These are phyloP conservation scores for Deuterostichococcus epilithicus DNA, from an alignment of 139 green algal species.

Conservation along the genomic window DNA sequence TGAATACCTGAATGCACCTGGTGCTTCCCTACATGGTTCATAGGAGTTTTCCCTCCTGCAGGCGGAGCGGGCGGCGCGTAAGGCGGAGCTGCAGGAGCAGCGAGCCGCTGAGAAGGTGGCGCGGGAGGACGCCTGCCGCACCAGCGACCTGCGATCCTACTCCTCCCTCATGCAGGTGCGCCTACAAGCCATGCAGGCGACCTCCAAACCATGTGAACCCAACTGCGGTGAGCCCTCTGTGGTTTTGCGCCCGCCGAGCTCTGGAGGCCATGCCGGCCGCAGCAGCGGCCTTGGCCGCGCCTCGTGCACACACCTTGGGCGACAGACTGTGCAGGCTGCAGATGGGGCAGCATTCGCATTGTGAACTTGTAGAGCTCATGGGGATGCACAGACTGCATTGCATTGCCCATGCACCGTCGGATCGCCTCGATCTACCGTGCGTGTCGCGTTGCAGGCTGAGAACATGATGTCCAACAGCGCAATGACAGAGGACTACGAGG, in stretches of 20 bases:
- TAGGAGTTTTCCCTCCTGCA: no score
- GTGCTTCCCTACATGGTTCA: not conserved
- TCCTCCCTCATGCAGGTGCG: constrained; percentile 67
- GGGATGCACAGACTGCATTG: not conserved
- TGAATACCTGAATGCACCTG: not conserved
- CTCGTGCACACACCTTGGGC: not conserved
- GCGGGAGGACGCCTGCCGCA: constrained; percentile 57
- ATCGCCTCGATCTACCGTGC: no score
- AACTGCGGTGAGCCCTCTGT: not conserved
- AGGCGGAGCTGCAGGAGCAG: constrained; percentile 43
- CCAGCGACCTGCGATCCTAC: constrained; percentile 77
- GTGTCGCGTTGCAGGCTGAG: constrained; percentile 69
- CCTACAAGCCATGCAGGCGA: not conserved
- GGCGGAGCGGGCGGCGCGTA: constrained; percentile 36
- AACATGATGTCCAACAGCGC: constrained; percentile 83
- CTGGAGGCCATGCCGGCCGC: not conserved
- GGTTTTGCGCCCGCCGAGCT: not conserved
- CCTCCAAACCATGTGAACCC: not conserved
- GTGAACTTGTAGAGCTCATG: constrained; percentile 20
- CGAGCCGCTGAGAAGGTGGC: constrained; percentile 57
- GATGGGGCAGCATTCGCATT: not conserved
- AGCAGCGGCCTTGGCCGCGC: not conserved
- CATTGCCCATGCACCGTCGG: no score
- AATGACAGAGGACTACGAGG: constrained; percentile 76
- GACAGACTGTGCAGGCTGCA: not conserved